Conservation (phyloP, 768 basidiomycete genomes). For the Lentinula sp. region DNA sequence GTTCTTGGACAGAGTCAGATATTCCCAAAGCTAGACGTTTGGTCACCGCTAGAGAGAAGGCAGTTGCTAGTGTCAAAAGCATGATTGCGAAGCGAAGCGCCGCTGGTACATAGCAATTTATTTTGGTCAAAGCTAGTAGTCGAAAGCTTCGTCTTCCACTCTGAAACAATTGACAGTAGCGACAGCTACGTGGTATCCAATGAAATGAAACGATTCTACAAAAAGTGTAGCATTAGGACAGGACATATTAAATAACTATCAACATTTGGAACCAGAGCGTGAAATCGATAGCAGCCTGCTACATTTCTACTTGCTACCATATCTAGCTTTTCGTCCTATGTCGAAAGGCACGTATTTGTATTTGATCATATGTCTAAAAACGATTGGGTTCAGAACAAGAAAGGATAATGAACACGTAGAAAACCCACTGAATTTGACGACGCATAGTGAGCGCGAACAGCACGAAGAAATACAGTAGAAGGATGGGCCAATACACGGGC, state of each 20-base stretch:
- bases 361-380: constrained; percentile 91
- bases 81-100: constrained; percentile 37
- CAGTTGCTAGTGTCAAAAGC: constrained; percentile 55
- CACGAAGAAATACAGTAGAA: constrained; percentile 94
- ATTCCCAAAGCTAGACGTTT: constrained; percentile 60
- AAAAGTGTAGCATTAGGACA: not conserved
- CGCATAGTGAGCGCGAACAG: constrained; percentile 95
- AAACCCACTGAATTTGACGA: constrained; percentile 85
- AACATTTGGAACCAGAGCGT: not conserved
- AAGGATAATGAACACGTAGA: not conserved
- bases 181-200: not conserved
- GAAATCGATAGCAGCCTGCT: not conserved
- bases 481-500: constrained; percentile 98
- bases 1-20: constrained; percentile 34
- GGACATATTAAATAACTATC: not conserved
- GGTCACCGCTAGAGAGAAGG: constrained; percentile 61
- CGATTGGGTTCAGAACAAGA: constrained; percentile 4
- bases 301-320: constrained; percentile 49
- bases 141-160: not conserved
- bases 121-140: not conserved
- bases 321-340: constrained; percentile 88
- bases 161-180: not conserved
- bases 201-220: not conserved
- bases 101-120: not conserved
- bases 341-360: constrained; percentile 97